Conservation (phyloP, 2,329 filamentous ascomycete genomes). For the Nemania bipapillata region DNA sequence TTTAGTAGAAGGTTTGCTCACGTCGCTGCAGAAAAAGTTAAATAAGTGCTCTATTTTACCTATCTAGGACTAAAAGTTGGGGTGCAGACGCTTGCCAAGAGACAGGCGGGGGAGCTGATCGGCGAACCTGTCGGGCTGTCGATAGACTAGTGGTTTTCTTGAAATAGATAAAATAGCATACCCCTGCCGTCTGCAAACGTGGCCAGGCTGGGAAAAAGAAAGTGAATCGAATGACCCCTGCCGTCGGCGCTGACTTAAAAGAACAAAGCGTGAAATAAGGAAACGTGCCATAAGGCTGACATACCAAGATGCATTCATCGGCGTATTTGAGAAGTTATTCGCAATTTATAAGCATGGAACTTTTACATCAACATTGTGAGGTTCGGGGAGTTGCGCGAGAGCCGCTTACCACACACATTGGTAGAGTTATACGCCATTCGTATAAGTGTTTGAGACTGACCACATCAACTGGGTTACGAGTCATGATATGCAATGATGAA, state of each 20-base stretch:
- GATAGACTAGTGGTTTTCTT: conserved; percentile 8
- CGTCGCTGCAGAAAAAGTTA: conserved; percentile 5
- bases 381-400: neutral
- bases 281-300: neutral
- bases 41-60: conserved; percentile 5
- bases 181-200: conserved; percentile 1
- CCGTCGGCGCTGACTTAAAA: neutral
- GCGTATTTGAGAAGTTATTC: neutral
- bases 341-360: neutral
- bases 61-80: conserved; percentile 26
- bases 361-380: neutral
- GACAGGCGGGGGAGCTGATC: conserved; percentile 9
- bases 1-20: conserved; percentile 11
- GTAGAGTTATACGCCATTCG: no score
- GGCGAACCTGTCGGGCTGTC: conserved; percentile 12
- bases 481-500: neutral
- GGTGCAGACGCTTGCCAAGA: conserved; percentile 29
- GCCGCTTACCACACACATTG: neutral
- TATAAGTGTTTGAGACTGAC: neutral
- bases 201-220: conserved; percentile 7
- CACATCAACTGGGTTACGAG: neutral
- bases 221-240: neutral
- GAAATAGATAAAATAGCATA: neutral
- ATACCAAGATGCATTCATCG: neutral
- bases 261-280: neutral